These are phyloP conservation scores for Aspergillus avenaceus DNA, from an alignment of 495 filamentous ascomycete genomes.

Conservation along the genomic window DNA sequence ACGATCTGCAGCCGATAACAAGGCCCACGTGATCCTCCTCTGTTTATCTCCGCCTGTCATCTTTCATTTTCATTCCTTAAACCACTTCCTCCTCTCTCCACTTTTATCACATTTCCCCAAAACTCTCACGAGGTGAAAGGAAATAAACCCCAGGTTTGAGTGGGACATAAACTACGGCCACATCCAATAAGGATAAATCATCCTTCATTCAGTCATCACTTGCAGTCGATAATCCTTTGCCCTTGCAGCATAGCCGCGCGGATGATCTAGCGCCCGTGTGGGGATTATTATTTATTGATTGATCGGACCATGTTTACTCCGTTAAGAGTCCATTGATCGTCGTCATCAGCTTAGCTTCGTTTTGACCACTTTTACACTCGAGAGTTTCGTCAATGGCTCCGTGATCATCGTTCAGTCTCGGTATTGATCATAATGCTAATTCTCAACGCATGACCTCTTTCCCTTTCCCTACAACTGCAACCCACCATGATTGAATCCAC, in stretches of 20 bases:
- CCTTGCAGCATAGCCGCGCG: slow-evolving; percentile 5
- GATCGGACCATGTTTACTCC: slow-evolving; percentile 12
- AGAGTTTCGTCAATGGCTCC: background rate
- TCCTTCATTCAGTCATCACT: background rate
- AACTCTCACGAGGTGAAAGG: too few species aligned
- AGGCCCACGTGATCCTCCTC: slow-evolving; percentile 7
- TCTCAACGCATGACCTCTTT: too few species aligned
- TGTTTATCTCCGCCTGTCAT: slow-evolving; percentile 6
- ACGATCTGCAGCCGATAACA: slow-evolving; percentile 9
- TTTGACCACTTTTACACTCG: background rate
- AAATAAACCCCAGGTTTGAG: too few species aligned
- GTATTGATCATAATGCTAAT: too few species aligned
- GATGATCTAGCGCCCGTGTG: background rate
- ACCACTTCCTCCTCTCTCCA: too few species aligned
- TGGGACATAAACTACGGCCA: too few species aligned
- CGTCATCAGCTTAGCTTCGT: background rate
- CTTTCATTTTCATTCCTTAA: too few species aligned
- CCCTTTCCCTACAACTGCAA: background rate
- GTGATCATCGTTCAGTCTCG: background rate
- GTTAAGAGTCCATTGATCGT: background rate
- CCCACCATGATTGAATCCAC: slow-evolving; percentile 38
- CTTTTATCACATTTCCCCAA: too few species aligned
- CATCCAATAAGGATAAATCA: background rate
- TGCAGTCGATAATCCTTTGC: background rate
- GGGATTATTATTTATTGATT: background rate